These are phyloP conservation scores for Lolium rigidum DNA, from an alignment of 176 grass and related monocot genomes.

Conservation along the genomic window DNA sequence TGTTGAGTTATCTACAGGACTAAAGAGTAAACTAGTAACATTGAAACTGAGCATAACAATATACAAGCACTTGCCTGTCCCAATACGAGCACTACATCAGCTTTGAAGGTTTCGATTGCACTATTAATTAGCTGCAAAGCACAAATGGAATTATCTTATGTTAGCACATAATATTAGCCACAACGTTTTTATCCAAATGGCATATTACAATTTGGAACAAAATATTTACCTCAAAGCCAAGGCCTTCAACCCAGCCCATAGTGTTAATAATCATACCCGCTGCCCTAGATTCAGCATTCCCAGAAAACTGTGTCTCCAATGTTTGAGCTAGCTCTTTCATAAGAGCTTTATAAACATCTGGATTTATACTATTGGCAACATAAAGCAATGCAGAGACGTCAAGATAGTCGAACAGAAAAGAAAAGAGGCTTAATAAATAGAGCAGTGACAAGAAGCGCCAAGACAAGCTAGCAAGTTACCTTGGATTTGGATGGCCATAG, in stretches of 20 bases:
- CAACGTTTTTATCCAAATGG: background rate
- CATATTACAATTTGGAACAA: background rate
- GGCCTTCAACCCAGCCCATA: conserved; percentile 99
- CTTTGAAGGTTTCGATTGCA: conserved; percentile 88
- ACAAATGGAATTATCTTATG: conserved; percentile 4
- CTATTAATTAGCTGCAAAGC: conserved; percentile 78
- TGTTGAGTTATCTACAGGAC: background rate
- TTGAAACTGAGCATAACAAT: conserved; percentile 14
- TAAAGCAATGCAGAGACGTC: conserved; percentile 21
- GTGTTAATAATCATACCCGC: conserved; percentile 94
- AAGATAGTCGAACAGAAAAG: conserved; percentile 13
- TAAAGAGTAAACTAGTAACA: background rate
- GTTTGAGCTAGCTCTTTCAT: conserved; percentile 92
- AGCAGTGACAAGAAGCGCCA: background rate
- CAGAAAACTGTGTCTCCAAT: conserved; percentile 83
- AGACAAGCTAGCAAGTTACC: conserved; percentile 42
- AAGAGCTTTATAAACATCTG: conserved; percentile 92
- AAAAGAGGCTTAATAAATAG: conserved; percentile 24
- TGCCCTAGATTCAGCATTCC: conserved; percentile 94
- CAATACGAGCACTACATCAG: conserved; percentile 89
- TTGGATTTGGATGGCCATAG: conserved; percentile 84
- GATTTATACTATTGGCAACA: conserved; percentile 67
- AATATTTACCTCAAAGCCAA: conserved; percentile 82
- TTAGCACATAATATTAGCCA: conserved; percentile 10
- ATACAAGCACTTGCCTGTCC: conserved; percentile 70